These are phyloP conservation scores for Penicillium concentricum DNA, from an alignment of 2,329 filamentous ascomycete genomes.

Conservation along the genomic window DNA sequence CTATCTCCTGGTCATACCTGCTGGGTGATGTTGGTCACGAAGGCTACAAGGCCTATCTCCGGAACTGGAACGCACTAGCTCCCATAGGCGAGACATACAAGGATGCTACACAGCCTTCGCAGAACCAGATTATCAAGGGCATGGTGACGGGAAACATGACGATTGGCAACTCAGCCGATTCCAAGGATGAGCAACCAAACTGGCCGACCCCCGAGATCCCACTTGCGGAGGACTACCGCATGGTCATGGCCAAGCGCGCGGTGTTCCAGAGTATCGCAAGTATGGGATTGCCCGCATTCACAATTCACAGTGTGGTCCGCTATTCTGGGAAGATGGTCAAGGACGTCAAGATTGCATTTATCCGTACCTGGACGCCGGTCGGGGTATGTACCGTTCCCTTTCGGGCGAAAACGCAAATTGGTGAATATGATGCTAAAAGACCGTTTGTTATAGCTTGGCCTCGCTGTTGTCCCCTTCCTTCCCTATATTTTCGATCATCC, in stretches of 20 bases:
- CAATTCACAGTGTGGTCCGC: conserved; percentile 86
- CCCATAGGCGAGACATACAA: conserved; percentile 58
- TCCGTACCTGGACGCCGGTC: conserved; percentile 88
- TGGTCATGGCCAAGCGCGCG: conserved; percentile 86
- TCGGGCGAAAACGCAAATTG: background rate
- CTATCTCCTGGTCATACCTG: conserved; percentile 88
- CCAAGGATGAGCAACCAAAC: conserved; percentile 29
- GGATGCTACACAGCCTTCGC: conserved; percentile 36
- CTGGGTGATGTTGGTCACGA: conserved; percentile 88
- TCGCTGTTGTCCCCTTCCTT: conserved; percentile 76
- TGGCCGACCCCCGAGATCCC: conserved; percentile 54
- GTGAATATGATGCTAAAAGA: conserved; percentile 20
- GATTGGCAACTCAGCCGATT: conserved; percentile 13
- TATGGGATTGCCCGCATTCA: conserved; percentile 93
- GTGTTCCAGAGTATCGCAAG: conserved; percentile 87
- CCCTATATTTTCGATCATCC: conserved; percentile 87
- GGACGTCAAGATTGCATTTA: conserved; percentile 68
- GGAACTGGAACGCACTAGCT: conserved; percentile 74
- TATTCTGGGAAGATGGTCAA: conserved; percentile 89
- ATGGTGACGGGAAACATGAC: conserved; percentile 38
- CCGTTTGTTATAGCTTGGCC: conserved; percentile 51
- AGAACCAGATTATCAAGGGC: conserved; percentile 33
- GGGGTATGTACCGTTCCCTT: conserved; percentile 60
- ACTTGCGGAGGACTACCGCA: conserved; percentile 83
- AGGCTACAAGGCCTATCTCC: conserved; percentile 90